Evolutionary conservation across 169 alveolate species (phyloP), one percentile per base, ranked within the genome.

Genomic region (Plasmodium gonderi): DNA sequence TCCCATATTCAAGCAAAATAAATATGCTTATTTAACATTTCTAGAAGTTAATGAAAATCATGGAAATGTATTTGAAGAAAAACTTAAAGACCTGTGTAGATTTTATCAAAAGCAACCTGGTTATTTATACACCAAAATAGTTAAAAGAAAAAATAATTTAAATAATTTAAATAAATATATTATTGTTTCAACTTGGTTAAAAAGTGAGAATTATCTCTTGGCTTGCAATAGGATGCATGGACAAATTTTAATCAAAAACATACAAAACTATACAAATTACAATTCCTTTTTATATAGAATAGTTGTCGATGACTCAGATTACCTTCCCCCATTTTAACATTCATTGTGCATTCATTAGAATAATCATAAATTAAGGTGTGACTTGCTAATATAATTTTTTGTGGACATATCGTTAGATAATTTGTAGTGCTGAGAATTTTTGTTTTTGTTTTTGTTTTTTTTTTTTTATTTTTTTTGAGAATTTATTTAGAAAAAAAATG

Each of bases 21-120:
- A 94, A 74, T 95, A 95, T 89, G 97, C 97, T 29, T 95, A 92
- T 67, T 45, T 95, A 49, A 90, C 90, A 64, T 94, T 95, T 81
- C 93, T 94, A 72, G 96, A 95, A 49, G 96, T 95, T n/a, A 91
- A 74, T 54, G 80, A 83, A 45, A 72, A 81, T 12, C 64, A 92
- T 45, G 69, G 74, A 79, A 68, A 72, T 47, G 81, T 83, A 60
- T 95, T 95, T 65, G 97, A 95, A 91, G 95, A 94, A 51, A 90
- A 91, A 64, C 79, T 95, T n/a, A 94, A 92, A 68, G 94, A 96
- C 64, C 79, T 95, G 20, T 94, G 96, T 20, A 91, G 97, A 11
- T 95, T 92, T 81, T 90, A 92, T 42, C 97, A 95, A 69, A 95
- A 95, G 42, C 96, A 95, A 87, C 92, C 91, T 75, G 97, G 97